Base-by-base conservation (phyloP, 106 monocot species). In the Ottelia alismoides region DNA sequence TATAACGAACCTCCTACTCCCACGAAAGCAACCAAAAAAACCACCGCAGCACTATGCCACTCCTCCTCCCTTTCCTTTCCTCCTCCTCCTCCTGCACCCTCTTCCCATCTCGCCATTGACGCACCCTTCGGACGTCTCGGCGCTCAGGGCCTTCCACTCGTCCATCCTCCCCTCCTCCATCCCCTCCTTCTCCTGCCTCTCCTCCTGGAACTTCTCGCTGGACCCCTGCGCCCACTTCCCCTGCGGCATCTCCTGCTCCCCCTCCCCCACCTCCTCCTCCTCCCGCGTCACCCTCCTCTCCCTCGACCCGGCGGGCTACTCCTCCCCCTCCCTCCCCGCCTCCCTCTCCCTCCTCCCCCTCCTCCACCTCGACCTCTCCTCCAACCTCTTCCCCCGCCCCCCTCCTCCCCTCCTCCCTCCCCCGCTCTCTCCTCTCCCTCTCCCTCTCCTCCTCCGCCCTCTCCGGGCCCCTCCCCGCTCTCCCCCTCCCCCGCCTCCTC, bases 181-280 rank as follows among this genome's bases (percentile, higher is more conserved):
- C 57, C 51, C 53, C 10, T 49, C 60, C 31, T 77, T 45, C 49
- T 86, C 86, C 24, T 86, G 86, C 77, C 73, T 86, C 31, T 51
- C 65, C 56, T 73, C 76, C 30, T 86, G 86, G 86, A 55, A 86
- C 71, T 86, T 86, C 74, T 20, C 70, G 5, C n/a, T n/a, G n/a
- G 74, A 78, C 65, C 83, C 83, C 20, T 83, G 74, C 62, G 55
- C 31, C n/a, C 73, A 67, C 55, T 86, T 77, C 74, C 25, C 55
- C 46, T 86, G 86, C 61, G 86, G 71, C 70, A 11, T 78, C 67
- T 24, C 60, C 29, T 84, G 78, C 78, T 20, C 72, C 56, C 11
- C 64, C 66, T 25, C 16, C 63, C n/a, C n/a, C n/a, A n/a, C n/a
- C n/a, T 19, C 0, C 31, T 20, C 27, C 24, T 18, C 49, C 20